Evolutionary conservation across 1,139 yeast species (phyloP).

Genomic region (Taphrina communis): DNA sequence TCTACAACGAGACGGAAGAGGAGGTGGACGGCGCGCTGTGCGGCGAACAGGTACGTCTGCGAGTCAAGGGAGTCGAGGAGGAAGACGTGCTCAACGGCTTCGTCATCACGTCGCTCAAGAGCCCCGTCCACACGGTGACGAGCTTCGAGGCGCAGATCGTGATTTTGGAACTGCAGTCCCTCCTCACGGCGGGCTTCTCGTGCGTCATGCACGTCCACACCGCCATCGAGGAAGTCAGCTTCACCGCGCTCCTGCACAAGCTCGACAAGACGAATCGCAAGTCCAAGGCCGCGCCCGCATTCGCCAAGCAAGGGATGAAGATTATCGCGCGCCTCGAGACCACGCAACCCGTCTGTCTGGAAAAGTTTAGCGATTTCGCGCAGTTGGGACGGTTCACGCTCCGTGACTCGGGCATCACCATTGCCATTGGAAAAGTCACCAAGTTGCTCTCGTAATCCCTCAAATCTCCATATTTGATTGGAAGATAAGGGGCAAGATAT

Average conservation of each 20-base stretch:
- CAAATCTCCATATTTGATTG: too few relatives aligned
- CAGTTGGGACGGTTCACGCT: constrained; percentile 97
- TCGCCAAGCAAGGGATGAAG: constrained; percentile 99
- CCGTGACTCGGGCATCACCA: constrained; percentile 97
- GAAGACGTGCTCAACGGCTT: constrained; percentile 92
- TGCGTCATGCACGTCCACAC: constrained; percentile 99
- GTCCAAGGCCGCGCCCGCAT: constrained; percentile 96
- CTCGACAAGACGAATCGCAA: constrained; percentile 94
- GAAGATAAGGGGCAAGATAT: too few relatives aligned
- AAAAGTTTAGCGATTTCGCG: constrained; percentile 87
- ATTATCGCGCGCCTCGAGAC: constrained; percentile 85
- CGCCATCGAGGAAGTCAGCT: constrained; percentile 91
- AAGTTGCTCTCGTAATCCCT: constrained; percentile 49
- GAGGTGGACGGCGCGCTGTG: constrained; percentile 89
- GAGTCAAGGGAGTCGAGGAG: constrained; percentile 94
- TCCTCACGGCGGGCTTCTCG: constrained; percentile 91
- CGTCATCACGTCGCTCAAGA: constrained; percentile 80
- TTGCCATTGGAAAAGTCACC: constrained; percentile 94
- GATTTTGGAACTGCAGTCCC: constrained; percentile 91
- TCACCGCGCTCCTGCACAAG: constrained; percentile 84
- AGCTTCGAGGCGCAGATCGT: constrained; percentile 95
- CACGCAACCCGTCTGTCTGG: constrained; percentile 77
- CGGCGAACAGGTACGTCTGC: constrained; percentile 96
- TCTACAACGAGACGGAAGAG: constrained; percentile 92
- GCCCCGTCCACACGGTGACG: constrained; percentile 90